Conservation (phyloP, 2,329 filamentous ascomycete genomes). For the Exophiala viscosa region DNA sequence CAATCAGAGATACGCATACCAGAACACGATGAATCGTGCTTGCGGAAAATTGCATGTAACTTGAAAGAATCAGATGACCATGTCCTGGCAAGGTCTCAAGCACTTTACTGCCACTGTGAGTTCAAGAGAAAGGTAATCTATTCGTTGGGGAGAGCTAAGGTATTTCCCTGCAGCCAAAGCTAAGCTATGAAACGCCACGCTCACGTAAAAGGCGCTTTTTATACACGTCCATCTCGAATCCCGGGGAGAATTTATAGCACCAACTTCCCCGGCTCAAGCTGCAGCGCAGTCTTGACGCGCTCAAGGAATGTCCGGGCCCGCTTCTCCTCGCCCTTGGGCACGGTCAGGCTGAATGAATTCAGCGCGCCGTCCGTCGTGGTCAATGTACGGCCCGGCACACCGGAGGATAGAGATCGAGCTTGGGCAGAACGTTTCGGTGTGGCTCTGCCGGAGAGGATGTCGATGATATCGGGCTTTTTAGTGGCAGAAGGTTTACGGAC, state of each 20-base stretch:
- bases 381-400: constrained; percentile 30
- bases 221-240: no score
- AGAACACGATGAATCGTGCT: no score
- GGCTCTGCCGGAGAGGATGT: constrained; percentile 62
- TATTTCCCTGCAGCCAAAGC: no score
- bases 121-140: no score
- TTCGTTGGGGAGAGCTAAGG: no score
- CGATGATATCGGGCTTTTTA: constrained; percentile 72
- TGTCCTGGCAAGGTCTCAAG: no score
- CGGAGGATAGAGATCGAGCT: not conserved
- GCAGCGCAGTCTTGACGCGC: constrained; percentile 77
- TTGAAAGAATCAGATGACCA: no score
- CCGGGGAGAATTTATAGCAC: constrained; percentile 48
- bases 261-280: constrained; percentile 72
- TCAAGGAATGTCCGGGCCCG: constrained; percentile 78
- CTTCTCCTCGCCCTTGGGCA: constrained; percentile 75
- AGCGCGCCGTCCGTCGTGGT: constrained; percentile 52
- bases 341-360: constrained; percentile 78
- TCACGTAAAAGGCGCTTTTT: no score
- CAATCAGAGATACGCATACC: no score
- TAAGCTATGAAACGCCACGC: no score
- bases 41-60: no score
- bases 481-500: constrained; percentile 20
- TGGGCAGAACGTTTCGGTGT: constrained; percentile 31
- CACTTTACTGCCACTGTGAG: no score